Conservation (phyloP, 805 yeast species). For the Yarrowia divulgata region DNA sequence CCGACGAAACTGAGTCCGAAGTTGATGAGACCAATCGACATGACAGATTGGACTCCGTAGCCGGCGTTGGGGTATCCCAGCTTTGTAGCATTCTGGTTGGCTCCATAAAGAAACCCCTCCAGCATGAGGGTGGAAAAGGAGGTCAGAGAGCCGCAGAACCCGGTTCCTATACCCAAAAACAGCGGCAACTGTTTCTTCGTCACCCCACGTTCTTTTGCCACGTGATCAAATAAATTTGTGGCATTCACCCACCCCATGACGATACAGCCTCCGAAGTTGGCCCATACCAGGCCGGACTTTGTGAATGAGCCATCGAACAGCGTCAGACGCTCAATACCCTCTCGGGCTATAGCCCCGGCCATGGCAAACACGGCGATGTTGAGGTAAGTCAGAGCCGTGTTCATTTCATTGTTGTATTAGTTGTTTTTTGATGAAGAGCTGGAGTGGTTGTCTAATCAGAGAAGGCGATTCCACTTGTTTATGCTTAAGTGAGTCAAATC, state of each 20-base stretch:
- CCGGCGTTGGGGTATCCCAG: slow-evolving; percentile 22
- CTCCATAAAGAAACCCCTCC: slow-evolving; percentile 55
- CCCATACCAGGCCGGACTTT: slow-evolving; percentile 74
- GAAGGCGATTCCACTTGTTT: neutral
- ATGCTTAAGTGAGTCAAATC: slow-evolving; percentile 16
- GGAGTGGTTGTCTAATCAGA: neutral
- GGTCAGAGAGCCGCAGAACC: slow-evolving; percentile 83
- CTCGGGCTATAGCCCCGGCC: slow-evolving; percentile 32
- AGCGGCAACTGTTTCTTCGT: slow-evolving; percentile 57
- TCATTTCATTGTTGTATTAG: slow-evolving; percentile 16
- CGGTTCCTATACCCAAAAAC: slow-evolving; percentile 72
- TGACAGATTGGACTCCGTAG: slow-evolving; percentile 26
- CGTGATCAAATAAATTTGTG: neutral
- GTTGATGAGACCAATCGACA: slow-evolving; percentile 15
- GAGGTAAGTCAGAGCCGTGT: slow-evolving; percentile 24
- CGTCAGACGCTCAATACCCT: slow-evolving; percentile 52
- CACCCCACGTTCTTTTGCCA: slow-evolving; percentile 24
- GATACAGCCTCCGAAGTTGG: slow-evolving; percentile 75
- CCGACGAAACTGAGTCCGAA: slow-evolving; percentile 27
- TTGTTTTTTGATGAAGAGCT: neutral
- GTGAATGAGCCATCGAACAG: slow-evolving; percentile 58
- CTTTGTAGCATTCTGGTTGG: slow-evolving; percentile 11
- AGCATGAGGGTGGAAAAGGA: slow-evolving; percentile 74
- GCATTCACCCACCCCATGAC: slow-evolving; percentile 61
- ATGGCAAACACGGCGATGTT: slow-evolving; percentile 30